phyloP scores from a whole-genome alignment of 2,329 filamentous ascomycete species.

The Thielaviopsis ethacetica region DNA sequence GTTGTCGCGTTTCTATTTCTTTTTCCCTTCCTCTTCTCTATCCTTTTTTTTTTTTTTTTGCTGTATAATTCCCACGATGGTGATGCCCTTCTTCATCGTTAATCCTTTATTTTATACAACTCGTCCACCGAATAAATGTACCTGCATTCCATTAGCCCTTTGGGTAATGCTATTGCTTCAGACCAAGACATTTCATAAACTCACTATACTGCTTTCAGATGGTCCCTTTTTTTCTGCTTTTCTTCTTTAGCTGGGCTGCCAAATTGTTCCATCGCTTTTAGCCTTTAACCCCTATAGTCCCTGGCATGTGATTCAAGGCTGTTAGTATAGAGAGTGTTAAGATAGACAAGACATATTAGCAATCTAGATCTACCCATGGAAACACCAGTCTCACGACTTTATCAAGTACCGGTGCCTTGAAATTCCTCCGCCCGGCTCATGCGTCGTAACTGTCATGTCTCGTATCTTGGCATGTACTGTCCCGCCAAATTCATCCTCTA shows the following conservation, averaged over 20 bases:
- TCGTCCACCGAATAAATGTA: too few species aligned
- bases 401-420: not conserved
- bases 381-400: not conserved
- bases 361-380: too few species aligned
- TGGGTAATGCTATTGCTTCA: not conserved
- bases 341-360: too few species aligned
- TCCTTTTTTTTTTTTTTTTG: too few species aligned
- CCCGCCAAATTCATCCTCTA: constrained; percentile 6
- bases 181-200: not conserved
- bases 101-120: too few species aligned
- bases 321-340: too few species aligned
- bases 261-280: not conserved
- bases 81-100: too few species aligned
- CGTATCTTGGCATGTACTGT: constrained; percentile 6
- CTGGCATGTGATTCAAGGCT: not conserved
- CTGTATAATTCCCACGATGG: too few species aligned
- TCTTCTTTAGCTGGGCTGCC: not conserved
- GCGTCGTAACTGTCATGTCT: constrained; percentile 3
- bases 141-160: too few species aligned
- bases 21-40: not conserved
- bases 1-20: not conserved
- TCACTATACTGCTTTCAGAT: not conserved
- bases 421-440: not conserved
- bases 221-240: not conserved
- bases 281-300: not conserved